Conservation (phyloP, 495 filamentous ascomycete species). For the Aspergillus bridgeri region DNA sequence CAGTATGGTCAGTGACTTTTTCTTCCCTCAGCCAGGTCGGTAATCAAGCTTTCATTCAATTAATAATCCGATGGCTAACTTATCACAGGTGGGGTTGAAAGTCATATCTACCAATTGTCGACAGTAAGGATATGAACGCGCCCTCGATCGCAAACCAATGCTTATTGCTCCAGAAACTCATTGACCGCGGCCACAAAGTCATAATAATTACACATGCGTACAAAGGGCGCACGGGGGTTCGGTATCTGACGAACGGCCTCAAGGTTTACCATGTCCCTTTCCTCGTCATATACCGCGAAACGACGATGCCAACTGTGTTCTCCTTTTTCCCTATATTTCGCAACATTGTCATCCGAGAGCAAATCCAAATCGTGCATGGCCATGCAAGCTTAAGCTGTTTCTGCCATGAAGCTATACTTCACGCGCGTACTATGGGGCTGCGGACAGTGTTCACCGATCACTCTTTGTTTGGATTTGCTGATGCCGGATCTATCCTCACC, state of each 20-base stretch:
- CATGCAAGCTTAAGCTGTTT: constrained; percentile 89
- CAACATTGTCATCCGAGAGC: constrained; percentile 89
- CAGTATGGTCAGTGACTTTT: constrained; percentile 98
- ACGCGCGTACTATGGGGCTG: constrained; percentile 93
- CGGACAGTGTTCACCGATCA: constrained; percentile 97
- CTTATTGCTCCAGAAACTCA: constrained; percentile 62
- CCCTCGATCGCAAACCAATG: background rate
- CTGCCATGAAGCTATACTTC: constrained; percentile 91
- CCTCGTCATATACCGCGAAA: constrained; percentile 87
- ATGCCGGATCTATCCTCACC: constrained; percentile 91
- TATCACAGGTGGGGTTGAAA: constrained; percentile 78
- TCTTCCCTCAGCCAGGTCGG: constrained; percentile 89
- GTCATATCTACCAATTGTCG: constrained; percentile 96
- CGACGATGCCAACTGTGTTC: constrained; percentile 96
- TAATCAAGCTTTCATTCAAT: background rate
- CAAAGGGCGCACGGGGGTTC: constrained; percentile 83
- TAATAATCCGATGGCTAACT: constrained; percentile 14
- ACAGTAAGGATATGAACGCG: constrained; percentile 40
- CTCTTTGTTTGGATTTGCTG: constrained; percentile 95
- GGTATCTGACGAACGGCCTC: constrained; percentile 94
- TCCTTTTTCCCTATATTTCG: constrained; percentile 97
- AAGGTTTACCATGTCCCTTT: constrained; percentile 98
- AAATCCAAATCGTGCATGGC: constrained; percentile 95
- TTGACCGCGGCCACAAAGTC: constrained; percentile 96
- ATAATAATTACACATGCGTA: constrained; percentile 98